Evolutionary conservation across 192 early-diverging fungal genomes (phyloP), one percentile per base, ranked within the genome.

Genomic region (Coemansia guatemalensis): DNA sequence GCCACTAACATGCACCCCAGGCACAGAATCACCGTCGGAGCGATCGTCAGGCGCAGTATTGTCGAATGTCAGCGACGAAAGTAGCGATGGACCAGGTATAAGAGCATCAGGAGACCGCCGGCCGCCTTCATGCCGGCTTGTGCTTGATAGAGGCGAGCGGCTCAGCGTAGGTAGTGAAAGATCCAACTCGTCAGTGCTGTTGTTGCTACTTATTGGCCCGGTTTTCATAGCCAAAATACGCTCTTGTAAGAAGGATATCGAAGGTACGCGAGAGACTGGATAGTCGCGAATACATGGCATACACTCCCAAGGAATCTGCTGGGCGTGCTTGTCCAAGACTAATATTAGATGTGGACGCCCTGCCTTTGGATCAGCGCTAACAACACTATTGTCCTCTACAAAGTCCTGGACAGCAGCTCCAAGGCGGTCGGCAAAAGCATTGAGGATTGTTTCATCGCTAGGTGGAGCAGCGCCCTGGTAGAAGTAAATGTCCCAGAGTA

Each of bases 231-330:
- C 60, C 20, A 73, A 32, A 18, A 90, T 85, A 39, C 88, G 81
- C 58, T 88, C 84, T 47, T 85, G 68, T 44, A 98, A 58, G 52
- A 95, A 84, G 18, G 85, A 82, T 9, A 95, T 63, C 2, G 88
- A 95, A 0, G 92, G 92, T 30, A 96, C 51, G 24, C 97, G 88
- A 3, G 91, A 95, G 0, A 94, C 85, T 0, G 96, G 73, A 49
- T 82, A 76, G 4, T 68, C 71, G 44, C 92, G 85, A 30, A 99
- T 58, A 23, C 74, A 78, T 0, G 93, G 92, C 23, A 95, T 60
- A 48, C 85, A 89, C 70, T 99, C 97, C 88, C 96, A 94, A 2
- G 97, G 97, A 5, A 97, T 74, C 58, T 82, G 78, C 60, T 97
- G 92, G 0, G 88, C 70, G 57, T 93, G 76, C 66, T 93, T 93